These are phyloP conservation scores for Colletotrichum orbiculare DNA, from an alignment of 2,329 filamentous ascomycete species.

Conservation along the genomic window DNA sequence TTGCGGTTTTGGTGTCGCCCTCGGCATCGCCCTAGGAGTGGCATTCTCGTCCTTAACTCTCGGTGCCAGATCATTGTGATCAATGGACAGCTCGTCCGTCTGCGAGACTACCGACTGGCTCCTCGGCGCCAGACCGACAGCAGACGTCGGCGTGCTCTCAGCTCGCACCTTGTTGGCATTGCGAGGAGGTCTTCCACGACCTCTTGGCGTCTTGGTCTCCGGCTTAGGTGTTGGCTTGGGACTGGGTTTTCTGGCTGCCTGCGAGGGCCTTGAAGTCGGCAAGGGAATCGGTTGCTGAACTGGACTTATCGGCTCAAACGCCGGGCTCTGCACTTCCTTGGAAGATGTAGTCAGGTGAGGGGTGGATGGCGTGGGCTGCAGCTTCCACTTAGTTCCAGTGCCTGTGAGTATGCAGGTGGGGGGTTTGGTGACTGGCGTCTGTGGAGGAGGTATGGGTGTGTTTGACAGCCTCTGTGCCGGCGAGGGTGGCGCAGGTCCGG, in stretches of 20 bases:
- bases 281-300: conserved; percentile 53
- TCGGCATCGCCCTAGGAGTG: conserved; percentile 48
- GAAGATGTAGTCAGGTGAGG: conserved; percentile 51
- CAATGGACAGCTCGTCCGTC: conserved; percentile 59
- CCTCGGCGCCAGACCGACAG: conserved; percentile 46
- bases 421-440: conserved; percentile 46
- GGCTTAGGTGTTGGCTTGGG: conserved; percentile 49
- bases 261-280: conserved; percentile 46
- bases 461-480: conserved; percentile 47
- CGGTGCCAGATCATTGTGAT: conserved; percentile 51
- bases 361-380: conserved; percentile 68
- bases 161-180: conserved; percentile 48
- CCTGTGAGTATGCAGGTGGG: conserved; percentile 46
- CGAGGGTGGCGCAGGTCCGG: conserved; percentile 47
- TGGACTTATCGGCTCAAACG: conserved; percentile 70
- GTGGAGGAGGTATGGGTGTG: conserved; percentile 44
- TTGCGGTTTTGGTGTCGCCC: conserved; percentile 54
- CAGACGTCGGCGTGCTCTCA: conserved; percentile 48
- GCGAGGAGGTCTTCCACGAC: conserved; percentile 51
- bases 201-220: conserved; percentile 39
- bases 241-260: conserved; percentile 48
- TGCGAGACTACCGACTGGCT: conserved; percentile 60
- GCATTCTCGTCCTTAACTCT: conserved; percentile 69
- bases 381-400: conserved; percentile 69
- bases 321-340: conserved; percentile 60